These are phyloP conservation scores for Huntiella abstrusa DNA, from an alignment of 2,329 filamentous ascomycete genomes.

Conservation along the genomic window DNA sequence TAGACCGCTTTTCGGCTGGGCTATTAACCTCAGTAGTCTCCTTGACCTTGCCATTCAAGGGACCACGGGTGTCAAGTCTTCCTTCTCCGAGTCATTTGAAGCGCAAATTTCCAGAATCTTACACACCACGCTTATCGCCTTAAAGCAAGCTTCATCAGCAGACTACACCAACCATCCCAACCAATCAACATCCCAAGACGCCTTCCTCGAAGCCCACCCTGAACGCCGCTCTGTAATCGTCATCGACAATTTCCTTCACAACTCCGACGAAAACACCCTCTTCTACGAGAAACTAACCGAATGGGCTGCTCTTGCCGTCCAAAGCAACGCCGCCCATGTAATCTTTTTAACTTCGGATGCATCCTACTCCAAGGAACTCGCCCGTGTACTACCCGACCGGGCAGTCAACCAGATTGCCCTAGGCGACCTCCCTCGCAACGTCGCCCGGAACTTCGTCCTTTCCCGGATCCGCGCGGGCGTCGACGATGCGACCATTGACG, in stretches of 20 bases:
- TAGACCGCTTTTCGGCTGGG: conserved; percentile 84
- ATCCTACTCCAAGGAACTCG: conserved; percentile 70
- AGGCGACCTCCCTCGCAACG: conserved; percentile 68
- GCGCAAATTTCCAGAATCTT: conserved; percentile 78
- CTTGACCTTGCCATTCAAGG: conserved; percentile 84
- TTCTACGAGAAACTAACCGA: conserved; percentile 68
- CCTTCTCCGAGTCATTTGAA: conserved; percentile 84
- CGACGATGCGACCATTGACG: conserved; percentile 18
- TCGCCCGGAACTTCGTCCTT: conserved; percentile 80
- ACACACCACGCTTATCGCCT: conserved; percentile 60
- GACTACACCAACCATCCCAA: conserved; percentile 52
- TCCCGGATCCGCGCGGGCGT: conserved; percentile 37
- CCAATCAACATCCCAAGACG: conserved; percentile 54
- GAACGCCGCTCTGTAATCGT: conserved; percentile 69
- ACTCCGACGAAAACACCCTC: conserved; percentile 40
- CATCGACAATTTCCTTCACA: conserved; percentile 81
- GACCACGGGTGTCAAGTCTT: conserved; percentile 83
- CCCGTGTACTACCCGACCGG: conserved; percentile 73
- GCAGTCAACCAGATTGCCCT: conserved; percentile 75
- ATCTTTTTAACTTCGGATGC: conserved; percentile 85
- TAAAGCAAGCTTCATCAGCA: conserved; percentile 48
- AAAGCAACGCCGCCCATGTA: conserved; percentile 79
- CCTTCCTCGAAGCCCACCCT: conserved; percentile 76
- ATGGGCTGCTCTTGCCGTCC: conserved; percentile 74
- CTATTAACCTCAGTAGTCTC: conserved; percentile 85